phyloP scores from a whole-genome alignment of 2,329 filamentous ascomycete genomes.

The Aspergillus sp. region DNA sequence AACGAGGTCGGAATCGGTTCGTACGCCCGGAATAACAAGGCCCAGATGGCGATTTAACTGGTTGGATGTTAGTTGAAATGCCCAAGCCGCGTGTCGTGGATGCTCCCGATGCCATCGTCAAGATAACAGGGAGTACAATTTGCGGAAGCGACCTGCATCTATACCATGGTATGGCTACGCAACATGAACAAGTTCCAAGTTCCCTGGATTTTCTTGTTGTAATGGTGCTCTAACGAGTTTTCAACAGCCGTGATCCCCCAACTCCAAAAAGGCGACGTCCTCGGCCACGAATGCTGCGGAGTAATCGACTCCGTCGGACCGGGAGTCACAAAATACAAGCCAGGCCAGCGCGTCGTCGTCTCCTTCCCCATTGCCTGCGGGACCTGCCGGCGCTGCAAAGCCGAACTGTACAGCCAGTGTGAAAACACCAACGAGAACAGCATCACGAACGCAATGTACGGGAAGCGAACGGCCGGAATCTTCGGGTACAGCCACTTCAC shows the following conservation, averaged over 20 bases:
- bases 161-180: conserved; percentile 34
- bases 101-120: conserved; percentile 74
- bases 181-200: background rate
- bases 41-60: background rate
- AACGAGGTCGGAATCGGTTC: conserved; percentile 68
- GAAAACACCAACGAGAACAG: conserved; percentile 76
- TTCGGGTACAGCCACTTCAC: conserved; percentile 75
- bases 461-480: conserved; percentile 66
- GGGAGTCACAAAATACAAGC: conserved; percentile 53
- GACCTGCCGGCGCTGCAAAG: conserved; percentile 72
- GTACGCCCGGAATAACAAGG: background rate
- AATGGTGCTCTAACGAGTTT: conserved; percentile 6
- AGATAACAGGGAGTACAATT: conserved; percentile 67
- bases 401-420: conserved; percentile 77
- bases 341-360: conserved; percentile 72
- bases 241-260: conserved; percentile 51
- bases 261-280: conserved; percentile 64
- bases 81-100: conserved; percentile 73
- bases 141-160: conserved; percentile 62
- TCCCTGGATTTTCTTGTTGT: background rate
- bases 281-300: conserved; percentile 60
- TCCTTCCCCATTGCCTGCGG: conserved; percentile 78
- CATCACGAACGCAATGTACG: conserved; percentile 73
- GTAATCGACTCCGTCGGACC: conserved; percentile 57
- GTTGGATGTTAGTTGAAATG: conserved; percentile 52